Evolutionary conservation across 495 filamentous ascomycete species (phyloP).

Genomic region (Penicillium subrubescens): DNA sequence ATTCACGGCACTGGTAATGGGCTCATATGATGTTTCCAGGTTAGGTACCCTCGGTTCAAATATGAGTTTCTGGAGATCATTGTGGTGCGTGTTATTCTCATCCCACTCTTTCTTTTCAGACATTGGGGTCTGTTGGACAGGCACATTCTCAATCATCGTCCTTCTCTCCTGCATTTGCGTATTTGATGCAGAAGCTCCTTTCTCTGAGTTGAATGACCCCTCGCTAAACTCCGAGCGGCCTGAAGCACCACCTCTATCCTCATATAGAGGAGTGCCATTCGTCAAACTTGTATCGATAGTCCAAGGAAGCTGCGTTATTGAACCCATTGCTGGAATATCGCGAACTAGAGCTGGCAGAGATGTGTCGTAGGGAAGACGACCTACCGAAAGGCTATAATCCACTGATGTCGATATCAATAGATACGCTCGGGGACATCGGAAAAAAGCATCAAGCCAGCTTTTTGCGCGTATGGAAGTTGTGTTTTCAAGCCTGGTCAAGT

Average conservation of each 20-base stretch:
- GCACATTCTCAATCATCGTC: not conserved
- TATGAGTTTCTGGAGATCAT: not conserved
- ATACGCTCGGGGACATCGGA: constrained; percentile 36
- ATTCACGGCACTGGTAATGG: not conserved
- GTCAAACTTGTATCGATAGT: constrained; percentile 10
- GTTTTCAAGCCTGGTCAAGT: not conserved
- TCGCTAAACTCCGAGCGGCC: not conserved
- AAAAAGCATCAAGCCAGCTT: constrained; percentile 36
- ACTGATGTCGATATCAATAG: constrained; percentile 37
- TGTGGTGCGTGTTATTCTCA: not conserved
- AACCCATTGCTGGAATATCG: constrained; percentile 24
- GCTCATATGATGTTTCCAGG: not conserved
- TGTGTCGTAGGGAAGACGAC: constrained; percentile 26
- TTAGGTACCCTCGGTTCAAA: not conserved
- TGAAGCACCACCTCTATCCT: not conserved
- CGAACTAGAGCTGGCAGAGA: constrained; percentile 32
- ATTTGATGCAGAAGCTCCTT: not conserved
- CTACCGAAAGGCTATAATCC: constrained; percentile 33
- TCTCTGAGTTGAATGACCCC: not conserved
- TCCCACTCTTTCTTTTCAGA: not conserved
- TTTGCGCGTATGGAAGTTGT: constrained; percentile 13
- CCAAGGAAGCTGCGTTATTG: constrained; percentile 30
- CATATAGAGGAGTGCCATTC: not conserved
- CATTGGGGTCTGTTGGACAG: not conserved
- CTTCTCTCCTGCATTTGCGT: not conserved